phyloP scores from a whole-genome alignment of 2,329 filamentous ascomycete genomes.

The Alternaria burnsii region DNA sequence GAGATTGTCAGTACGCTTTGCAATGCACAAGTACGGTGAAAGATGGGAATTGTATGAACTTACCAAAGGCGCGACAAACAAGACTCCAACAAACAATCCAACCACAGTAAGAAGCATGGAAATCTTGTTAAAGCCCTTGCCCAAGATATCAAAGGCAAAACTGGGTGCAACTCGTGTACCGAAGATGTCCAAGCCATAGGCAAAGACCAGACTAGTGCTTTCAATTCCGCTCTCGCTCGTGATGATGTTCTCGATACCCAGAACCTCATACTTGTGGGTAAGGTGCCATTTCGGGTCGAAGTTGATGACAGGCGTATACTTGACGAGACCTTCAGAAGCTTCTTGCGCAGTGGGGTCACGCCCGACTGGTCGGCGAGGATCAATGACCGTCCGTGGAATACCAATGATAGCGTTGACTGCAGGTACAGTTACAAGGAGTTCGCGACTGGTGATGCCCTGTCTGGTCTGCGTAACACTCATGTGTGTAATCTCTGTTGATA shows the following conservation, averaged over 20 bases:
- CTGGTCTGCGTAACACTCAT: conserved; percentile 87
- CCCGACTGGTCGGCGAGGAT: conserved; percentile 85
- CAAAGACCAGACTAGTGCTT: conserved; percentile 89
- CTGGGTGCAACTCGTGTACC: conserved; percentile 88
- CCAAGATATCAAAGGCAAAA: conserved; percentile 88
- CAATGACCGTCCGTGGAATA: conserved; percentile 79
- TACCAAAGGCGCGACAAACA: conserved; percentile 85
- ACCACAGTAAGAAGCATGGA: conserved; percentile 84
- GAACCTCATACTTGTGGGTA: conserved; percentile 81
- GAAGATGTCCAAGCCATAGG: conserved; percentile 88
- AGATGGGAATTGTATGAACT: conserved; percentile 16
- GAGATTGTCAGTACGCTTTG: conserved; percentile 17
- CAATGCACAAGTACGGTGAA: background rate
- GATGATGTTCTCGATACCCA: conserved; percentile 77
- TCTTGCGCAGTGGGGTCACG: conserved; percentile 83
- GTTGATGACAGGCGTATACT: conserved; percentile 79
- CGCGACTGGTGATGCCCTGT: conserved; percentile 87
- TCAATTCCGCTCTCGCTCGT: conserved; percentile 83
- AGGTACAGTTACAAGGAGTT: conserved; percentile 81
- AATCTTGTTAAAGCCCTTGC: conserved; percentile 91
- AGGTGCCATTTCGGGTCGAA: conserved; percentile 83
- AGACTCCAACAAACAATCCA: conserved; percentile 78
- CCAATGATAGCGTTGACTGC: conserved; percentile 77
- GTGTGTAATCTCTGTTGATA: conserved; percentile 79
- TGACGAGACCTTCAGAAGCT: conserved; percentile 80